Base-by-base conservation (phyloP, 129 eudicot genomes). In the Apium graveolens region DNA sequence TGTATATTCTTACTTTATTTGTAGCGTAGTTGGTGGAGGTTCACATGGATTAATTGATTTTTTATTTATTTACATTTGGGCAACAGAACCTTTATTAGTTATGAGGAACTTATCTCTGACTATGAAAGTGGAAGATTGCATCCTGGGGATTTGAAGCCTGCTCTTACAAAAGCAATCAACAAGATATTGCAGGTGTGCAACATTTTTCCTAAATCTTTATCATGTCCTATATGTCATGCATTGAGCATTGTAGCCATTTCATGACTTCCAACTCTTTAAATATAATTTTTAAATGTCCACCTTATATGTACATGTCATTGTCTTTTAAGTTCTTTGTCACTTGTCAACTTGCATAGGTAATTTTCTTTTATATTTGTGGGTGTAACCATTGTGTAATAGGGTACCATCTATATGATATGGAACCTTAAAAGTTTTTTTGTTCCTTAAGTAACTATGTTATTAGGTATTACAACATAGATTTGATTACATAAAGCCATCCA, bases 111-210 rank as follows among this genome's bases (percentile, higher is more conserved):
- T 34, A 70, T 79, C 65, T 83, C 78, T 35, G 97, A 86, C 39
- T 93, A 93, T 45, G 93, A 84, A 81, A 87, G 83, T 76, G 98
- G 94, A 79, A 80, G 80, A 38, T 38, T 93, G 82, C 97, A 91
- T 80, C 98, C 98, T 66, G 93, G 84, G 24, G 98, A 93, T 66
- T 82, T 93, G 44, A 93, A 93, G 81, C 97, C 93, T 75, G 97
- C 98, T 37, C 84, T 93, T 55, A 81, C 96, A 24, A 91, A 93
- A 83, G 86, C 98, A 14, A 49, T 93, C 11, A 93, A 93, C 79
- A 82, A 77, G 78, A 93, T 93, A 51, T 79, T 93, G 81, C 96
- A 93, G 97, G 98, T 93, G 68, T 63, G 48, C 39, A 5, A 16
- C 7, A 57, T 51, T 48, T 39, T 7, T 70, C 20, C 24, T 11